These are phyloP conservation scores for Biscogniauxia mediterranea DNA, from an alignment of 2,329 filamentous ascomycete genomes.

Conservation along the genomic window DNA sequence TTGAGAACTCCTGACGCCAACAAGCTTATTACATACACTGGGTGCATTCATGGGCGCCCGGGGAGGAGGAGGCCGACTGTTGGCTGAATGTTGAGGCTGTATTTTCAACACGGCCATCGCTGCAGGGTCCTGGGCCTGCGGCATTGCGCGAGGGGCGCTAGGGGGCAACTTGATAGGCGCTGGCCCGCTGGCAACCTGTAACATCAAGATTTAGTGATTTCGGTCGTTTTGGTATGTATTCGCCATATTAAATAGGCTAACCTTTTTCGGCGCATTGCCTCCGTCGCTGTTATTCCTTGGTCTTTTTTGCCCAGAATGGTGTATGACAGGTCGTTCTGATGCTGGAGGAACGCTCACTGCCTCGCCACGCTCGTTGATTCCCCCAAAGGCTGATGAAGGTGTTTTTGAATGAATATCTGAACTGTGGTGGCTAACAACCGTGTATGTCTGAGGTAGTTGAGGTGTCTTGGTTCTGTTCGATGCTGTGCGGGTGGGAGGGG, in stretches of 20 bases:
- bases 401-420: conserved; percentile 10
- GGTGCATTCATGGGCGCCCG: conserved; percentile 17
- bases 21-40: conserved; percentile 17
- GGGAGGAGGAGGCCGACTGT: conserved; percentile 8
- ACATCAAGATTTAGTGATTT: conserved; percentile 10
- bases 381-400: conserved; percentile 19
- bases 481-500: conserved; percentile 13
- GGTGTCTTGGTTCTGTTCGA: conserved; percentile 24
- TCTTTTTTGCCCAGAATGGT: conserved; percentile 30
- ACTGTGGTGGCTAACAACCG: conserved; percentile 21
- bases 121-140: conserved; percentile 29
- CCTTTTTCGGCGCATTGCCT: conserved; percentile 27
- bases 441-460: conserved; percentile 29
- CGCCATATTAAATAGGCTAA: conserved; percentile 14
- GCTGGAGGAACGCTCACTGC: conserved; percentile 17
- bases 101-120: conserved; percentile 32
- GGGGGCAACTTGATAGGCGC: conserved; percentile 21
- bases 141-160: conserved; percentile 26
- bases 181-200: conserved; percentile 22
- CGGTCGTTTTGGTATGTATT: not conserved
- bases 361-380: conserved; percentile 33
- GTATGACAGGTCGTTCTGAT: conserved; percentile 32
- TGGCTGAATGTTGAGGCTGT: conserved; percentile 9
- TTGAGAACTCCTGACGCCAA: not conserved
- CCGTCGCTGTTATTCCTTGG: conserved; percentile 23